These are phyloP conservation scores for Inonotus obliquus DNA, from an alignment of 1,284 basidiomycete species.

Conservation along the genomic window DNA sequence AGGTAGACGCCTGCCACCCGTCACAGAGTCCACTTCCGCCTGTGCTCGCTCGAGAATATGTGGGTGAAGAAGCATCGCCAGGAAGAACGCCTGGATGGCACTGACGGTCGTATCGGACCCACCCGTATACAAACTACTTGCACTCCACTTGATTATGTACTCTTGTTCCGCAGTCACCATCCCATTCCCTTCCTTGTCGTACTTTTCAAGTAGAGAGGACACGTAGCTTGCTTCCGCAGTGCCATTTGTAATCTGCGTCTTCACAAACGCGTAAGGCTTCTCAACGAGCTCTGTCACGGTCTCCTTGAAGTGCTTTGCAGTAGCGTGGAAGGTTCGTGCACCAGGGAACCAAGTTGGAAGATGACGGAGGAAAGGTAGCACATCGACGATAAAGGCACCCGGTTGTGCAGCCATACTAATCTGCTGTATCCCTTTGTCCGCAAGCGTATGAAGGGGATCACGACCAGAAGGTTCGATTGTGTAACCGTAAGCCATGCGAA, in stretches of 20 bases:
- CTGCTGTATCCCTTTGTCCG: slow-evolving; percentile 13
- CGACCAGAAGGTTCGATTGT: slow-evolving; percentile 4
- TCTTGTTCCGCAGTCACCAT: slow-evolving; percentile 8
- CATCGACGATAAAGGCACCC: slow-evolving; percentile 18
- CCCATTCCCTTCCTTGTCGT: background rate
- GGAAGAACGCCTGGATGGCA: slow-evolving; percentile 16
- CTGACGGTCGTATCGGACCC: slow-evolving; percentile 19
- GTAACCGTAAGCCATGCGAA: slow-evolving; percentile 9
- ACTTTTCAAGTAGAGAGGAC: slow-evolving; percentile 11
- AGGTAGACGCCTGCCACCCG: slow-evolving; percentile 25
- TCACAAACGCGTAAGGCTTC: slow-evolving; percentile 16
- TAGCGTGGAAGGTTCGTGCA: slow-evolving; percentile 1
- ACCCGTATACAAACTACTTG: slow-evolving; percentile 11
- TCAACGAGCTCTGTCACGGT: slow-evolving; percentile 16
- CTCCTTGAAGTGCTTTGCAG: slow-evolving; percentile 7
- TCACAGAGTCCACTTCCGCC: slow-evolving; percentile 26
- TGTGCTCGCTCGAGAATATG: slow-evolving; percentile 18
- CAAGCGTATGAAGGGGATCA: slow-evolving; percentile 9
- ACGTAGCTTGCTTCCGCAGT: slow-evolving; percentile 15
- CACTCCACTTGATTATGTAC: slow-evolving; percentile 11
- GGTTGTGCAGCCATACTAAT: slow-evolving; percentile 17
- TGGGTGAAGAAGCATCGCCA: slow-evolving; percentile 16
- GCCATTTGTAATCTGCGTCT: slow-evolving; percentile 13
- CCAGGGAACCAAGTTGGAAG: slow-evolving; percentile 19
- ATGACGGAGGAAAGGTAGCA: slow-evolving; percentile 11